Percentiles rank a stretch among this genome's conserved stretches.
Conservation (phyloP, 2,329 filamentous ascomycete genomes). For the Penicillium oxalicum region DNA sequence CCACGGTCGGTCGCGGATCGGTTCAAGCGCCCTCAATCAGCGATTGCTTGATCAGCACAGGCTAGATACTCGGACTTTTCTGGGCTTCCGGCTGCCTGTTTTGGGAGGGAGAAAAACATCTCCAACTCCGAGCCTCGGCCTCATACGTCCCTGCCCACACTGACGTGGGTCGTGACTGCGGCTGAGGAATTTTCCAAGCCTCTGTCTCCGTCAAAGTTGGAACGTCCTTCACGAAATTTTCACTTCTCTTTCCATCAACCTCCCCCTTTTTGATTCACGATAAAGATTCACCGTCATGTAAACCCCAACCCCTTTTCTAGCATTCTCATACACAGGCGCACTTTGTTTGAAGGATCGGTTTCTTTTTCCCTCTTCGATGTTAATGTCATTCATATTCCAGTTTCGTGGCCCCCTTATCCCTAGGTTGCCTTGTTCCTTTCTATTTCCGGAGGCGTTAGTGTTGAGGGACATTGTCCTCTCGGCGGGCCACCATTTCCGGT, state of each 20-base stretch:
- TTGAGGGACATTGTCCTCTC: conserved; percentile 4
- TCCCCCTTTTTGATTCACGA: conserved; percentile 32
- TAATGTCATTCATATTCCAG: conserved; percentile 18
- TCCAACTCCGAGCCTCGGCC: too few relatives aligned
- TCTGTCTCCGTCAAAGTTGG: conserved; percentile 5
- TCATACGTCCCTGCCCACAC: too few relatives aligned
- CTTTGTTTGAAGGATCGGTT: conserved; percentile 29
- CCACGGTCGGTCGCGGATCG: too few relatives aligned
- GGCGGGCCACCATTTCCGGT: not conserved
- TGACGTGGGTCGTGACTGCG: too few relatives aligned
- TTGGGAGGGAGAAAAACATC: too few relatives aligned
- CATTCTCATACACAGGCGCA: conserved; percentile 40
- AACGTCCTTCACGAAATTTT: conserved; percentile 16
- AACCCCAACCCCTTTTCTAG: conserved; percentile 30
- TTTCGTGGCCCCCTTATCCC: conserved; percentile 7
- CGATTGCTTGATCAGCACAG: not conserved
- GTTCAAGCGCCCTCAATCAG: not conserved
- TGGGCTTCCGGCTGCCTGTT: too few relatives aligned
- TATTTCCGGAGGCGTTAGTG: conserved; percentile 9
- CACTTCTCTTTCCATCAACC: conserved; percentile 9
- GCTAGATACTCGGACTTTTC: not conserved
- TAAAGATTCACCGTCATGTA: conserved; percentile 47
- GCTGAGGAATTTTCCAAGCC: not conserved
- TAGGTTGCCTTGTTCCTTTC: conserved; percentile 4
- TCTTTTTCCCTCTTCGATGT: conserved; percentile 16